Base-by-base conservation (phyloP, 805 yeast species). In the Spencermartinsiella europaea region DNA sequence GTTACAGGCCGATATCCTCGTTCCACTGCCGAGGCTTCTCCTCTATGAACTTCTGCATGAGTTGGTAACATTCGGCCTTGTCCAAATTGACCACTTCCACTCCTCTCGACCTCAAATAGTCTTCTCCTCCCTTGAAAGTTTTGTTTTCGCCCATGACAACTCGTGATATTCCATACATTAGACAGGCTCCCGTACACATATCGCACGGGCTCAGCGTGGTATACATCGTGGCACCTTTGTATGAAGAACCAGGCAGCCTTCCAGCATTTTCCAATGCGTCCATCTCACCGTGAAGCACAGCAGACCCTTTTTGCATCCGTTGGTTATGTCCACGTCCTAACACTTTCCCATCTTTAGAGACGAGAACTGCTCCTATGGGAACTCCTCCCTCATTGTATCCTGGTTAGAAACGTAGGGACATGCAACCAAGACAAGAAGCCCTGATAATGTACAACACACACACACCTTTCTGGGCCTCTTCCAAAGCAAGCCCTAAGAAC, bases 171-270 rank as follows among this genome's bases (percentile, higher is more conserved):
- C 95, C 96, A 68, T 89, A 91, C 74, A 91, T 72, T 44, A 91
- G 60, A 53, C 91, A 85, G 4, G 97, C 95, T 17, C 98, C 98
- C 3, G 93, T 79, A 64, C 98, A 91, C 97, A 91, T 91, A 55
- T 81, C 76, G 64, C 98, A 91, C 2, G 98, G 97, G 5, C 95
- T 85, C 54, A 91, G 70, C 0, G 96, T 85, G 25, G 97, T 89
- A 68, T 89, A 91, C 77, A 88, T 76, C 19, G 98, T 93, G 56
- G 96, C 84, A 52, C 81, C 75, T 59, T 83, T 85, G 70, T 91
- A 91, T 15, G 76, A 78, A 19, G 74, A 72, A 3, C 90, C 97
- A 19, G 82, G 81, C 47, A 93, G 71, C 59, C 98, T 77, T 5
- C 98, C 98, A 17, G 96, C 95, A 52, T 85, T 81, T 60, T 89